These are phyloP conservation scores for Diaporthe australafricana DNA, from an alignment of 2,329 filamentous ascomycete genomes.

Conservation along the genomic window DNA sequence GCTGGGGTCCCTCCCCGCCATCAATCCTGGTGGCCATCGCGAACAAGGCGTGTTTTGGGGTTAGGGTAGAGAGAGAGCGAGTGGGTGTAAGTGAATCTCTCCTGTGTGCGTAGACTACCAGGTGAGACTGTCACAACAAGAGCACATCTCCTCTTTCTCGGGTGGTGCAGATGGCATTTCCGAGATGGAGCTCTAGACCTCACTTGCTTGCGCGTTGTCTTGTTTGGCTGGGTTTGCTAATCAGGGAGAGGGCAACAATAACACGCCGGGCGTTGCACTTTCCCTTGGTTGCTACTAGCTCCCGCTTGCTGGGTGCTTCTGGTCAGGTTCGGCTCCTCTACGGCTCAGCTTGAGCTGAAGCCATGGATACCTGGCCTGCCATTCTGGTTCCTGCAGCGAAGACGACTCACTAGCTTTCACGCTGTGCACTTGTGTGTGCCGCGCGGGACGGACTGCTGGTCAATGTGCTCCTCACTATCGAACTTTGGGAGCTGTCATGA, in stretches of 20 bases:
- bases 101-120: not conserved
- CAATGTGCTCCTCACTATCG: not conserved
- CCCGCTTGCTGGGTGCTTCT: not conserved
- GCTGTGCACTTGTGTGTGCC: not conserved
- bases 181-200: not conserved
- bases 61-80: conserved; percentile 14
- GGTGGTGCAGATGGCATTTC: not conserved
- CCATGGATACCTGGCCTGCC: conserved; percentile 20
- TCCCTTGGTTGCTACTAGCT: conserved; percentile 23
- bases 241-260: not conserved
- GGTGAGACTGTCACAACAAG: conserved; percentile 14
- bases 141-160: not conserved
- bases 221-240: not conserved
- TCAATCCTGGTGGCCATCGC: conserved; percentile 14
- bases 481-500: not conserved
- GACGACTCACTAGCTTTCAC: conserved; percentile 18
- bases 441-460: not conserved
- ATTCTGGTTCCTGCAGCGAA: conserved; percentile 21
- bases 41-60: not conserved
- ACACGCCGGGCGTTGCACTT: conserved; percentile 24
- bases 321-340: conserved; percentile 14
- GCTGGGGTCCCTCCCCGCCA: not conserved
- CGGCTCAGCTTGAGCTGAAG: not conserved
- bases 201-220: not conserved
- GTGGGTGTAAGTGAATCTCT: not conserved